phyloP scores from a whole-genome alignment of 306 rosid genomes.

The Glycine latifolia region DNA sequence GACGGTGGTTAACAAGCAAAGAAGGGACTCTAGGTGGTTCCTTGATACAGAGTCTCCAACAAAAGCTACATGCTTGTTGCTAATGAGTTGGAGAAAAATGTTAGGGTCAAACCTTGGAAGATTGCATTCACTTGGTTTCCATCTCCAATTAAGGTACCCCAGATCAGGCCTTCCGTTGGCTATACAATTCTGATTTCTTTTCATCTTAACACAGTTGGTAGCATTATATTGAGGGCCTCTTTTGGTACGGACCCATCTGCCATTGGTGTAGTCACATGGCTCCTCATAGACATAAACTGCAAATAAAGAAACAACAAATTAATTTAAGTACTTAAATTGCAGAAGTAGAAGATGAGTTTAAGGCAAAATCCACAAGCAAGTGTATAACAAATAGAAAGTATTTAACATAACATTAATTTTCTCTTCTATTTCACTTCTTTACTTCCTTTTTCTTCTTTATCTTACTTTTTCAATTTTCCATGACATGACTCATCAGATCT shows the following conservation, averaged over 20 bases:
- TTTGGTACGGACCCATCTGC: conserved; percentile 63
- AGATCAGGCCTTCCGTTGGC: conserved; percentile 65
- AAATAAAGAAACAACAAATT: neutral
- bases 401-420: too few relatives aligned
- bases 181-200: conserved; percentile 67
- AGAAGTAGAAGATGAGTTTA: too few relatives aligned
- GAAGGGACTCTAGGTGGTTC: conserved; percentile 80
- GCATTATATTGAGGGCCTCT: conserved; percentile 65
- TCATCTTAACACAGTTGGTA: conserved; percentile 63
- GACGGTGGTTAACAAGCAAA: conserved; percentile 65
- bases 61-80: conserved; percentile 69
- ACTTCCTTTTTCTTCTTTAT: too few relatives aligned
- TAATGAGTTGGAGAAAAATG: conserved; percentile 60
- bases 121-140: conserved; percentile 68
- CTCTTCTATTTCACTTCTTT: too few relatives aligned
- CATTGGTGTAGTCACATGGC: conserved; percentile 71
- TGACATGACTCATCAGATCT: too few relatives aligned
- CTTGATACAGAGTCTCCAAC: conserved; percentile 84
- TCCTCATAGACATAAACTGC: conserved; percentile 31
- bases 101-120: conserved; percentile 77
- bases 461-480: too few relatives aligned
- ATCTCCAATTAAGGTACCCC: conserved; percentile 68
- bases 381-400: too few relatives aligned
- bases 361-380: neutral
- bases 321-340: neutral